Conservation (phyloP, 176 grass and related monocot species). For the Bothriochloa decipiens region DNA sequence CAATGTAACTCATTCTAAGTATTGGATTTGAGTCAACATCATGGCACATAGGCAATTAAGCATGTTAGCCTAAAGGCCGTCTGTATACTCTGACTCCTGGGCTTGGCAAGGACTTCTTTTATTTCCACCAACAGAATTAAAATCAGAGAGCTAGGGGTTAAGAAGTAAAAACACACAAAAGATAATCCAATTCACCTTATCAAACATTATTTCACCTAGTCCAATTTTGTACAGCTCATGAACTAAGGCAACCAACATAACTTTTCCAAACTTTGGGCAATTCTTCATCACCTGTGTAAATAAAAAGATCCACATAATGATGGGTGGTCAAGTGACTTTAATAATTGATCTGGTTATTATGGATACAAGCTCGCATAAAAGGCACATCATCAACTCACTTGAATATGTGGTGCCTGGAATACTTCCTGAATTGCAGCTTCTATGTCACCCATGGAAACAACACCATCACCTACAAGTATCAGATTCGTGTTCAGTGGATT, state of each 20-base stretch:
- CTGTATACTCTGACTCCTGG: neutral
- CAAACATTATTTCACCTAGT: conserved; percentile 83
- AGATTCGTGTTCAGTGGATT: conserved; percentile 20
- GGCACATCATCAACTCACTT: conserved; percentile 58
- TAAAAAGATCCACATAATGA: conserved; percentile 22
- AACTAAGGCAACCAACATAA: conserved; percentile 93
- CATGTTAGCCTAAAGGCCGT: neutral
- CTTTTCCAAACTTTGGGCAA: conserved; percentile 82
- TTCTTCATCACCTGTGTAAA: conserved; percentile 89
- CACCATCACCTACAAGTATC: conserved; percentile 57
- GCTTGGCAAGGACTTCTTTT: neutral
- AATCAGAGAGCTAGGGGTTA: conserved; percentile 12
- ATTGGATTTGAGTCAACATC: conserved; percentile 2
- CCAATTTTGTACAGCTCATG: conserved; percentile 88
- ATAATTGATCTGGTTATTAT: conserved; percentile 14
- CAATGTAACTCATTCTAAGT: neutral
- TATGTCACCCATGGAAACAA: conserved; percentile 87
- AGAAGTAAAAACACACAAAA: conserved; percentile 25
- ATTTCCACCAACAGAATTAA: conserved; percentile 23
- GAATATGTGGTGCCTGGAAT: conserved; percentile 98
- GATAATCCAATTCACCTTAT: conserved; percentile 62
- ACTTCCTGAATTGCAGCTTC: conserved; percentile 91
- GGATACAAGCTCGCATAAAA: neutral
- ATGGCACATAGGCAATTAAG: conserved; percentile 2
- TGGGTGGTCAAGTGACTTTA: conserved; percentile 25